Percentiles rank a stretch among this genome's conserved stretches.
Evolutionary conservation across 306 rosid genomes (phyloP).

Genomic region (Corylus americana): DNA sequence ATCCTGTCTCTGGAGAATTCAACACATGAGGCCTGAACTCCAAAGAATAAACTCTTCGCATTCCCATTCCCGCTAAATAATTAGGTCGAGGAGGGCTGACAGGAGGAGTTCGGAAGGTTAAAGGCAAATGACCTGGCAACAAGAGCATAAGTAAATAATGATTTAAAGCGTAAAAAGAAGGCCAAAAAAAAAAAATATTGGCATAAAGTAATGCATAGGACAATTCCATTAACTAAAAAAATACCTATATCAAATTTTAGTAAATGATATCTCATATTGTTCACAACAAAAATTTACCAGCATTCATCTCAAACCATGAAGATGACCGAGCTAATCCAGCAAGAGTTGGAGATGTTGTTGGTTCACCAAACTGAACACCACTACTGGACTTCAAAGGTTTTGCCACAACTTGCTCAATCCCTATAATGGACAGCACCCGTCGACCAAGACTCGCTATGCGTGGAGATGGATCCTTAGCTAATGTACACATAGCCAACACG

Average conservation of each 20-base stretch:
- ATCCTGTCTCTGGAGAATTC: conserved; percentile 86
- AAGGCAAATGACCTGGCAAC: conserved; percentile 74
- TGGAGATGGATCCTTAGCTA: conserved; percentile 98
- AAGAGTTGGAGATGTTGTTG: conserved; percentile 42
- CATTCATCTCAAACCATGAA: conserved; percentile 97
- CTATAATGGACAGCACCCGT: conserved; percentile 83
- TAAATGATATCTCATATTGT: conserved; percentile 4
- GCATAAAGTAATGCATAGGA: neutral
- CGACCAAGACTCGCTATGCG: conserved; percentile 91
- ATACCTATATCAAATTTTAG: conserved; percentile 6
- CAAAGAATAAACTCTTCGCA: conserved; percentile 90
- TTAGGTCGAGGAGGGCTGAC: conserved; percentile 96
- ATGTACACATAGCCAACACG: conserved; percentile 81
- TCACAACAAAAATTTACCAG: conserved; percentile 52
- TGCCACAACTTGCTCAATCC: conserved; percentile 90
- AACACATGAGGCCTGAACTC: conserved; percentile 91
- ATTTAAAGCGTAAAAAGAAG: conserved; percentile 3
- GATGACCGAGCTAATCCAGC: conserved; percentile 87
- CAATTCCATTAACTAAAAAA: neutral
- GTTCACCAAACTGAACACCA: conserved; percentile 53
- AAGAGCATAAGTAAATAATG: conserved; percentile 14
- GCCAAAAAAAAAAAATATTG: neutral
- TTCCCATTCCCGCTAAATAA: conserved; percentile 81
- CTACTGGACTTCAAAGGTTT: conserved; percentile 59
- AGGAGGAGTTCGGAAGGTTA: conserved; percentile 95